phyloP scores from a whole-genome alignment of 176 grass and related monocot genomes.

The Hyparrhenia diplandra region DNA sequence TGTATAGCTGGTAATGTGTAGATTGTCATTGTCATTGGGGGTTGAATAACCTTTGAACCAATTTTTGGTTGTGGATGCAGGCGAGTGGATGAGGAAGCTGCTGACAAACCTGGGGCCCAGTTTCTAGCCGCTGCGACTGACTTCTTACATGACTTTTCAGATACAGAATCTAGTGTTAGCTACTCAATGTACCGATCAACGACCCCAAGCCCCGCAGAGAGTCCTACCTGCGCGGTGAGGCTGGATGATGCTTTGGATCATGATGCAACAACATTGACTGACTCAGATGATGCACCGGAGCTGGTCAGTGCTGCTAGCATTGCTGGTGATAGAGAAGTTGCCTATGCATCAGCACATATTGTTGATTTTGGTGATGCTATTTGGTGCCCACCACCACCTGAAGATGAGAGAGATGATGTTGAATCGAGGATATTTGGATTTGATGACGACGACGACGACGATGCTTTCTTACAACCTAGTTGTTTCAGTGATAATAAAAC shows the following conservation, averaged over 20 bases:
- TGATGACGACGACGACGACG: constrained; percentile 55
- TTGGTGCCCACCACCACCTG: constrained; percentile 53
- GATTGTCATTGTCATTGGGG: not conserved
- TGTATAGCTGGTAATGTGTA: not conserved
- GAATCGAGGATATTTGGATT: constrained; percentile 55
- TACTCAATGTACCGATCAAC: constrained; percentile 46
- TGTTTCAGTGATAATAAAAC: constrained; percentile 23
- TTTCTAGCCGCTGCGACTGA: constrained; percentile 46
- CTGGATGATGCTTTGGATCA: constrained; percentile 35
- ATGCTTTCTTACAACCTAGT: constrained; percentile 28
- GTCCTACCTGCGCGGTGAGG: constrained; percentile 42
- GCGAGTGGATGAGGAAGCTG: constrained; percentile 45
- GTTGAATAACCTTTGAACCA: not conserved
- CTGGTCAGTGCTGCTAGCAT: not conserved
- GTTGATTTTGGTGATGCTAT: constrained; percentile 52
- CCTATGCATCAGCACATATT: not conserved
- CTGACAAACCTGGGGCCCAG: constrained; percentile 41
- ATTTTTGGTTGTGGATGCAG: constrained; percentile 36
- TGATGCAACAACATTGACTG: not conserved
- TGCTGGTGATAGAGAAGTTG: not conserved
- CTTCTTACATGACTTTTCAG: constrained; percentile 63
- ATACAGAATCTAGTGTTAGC: constrained; percentile 75
- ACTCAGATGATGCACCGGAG: constrained; percentile 31
- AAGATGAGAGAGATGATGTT: constrained; percentile 57
- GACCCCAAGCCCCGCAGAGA: constrained; percentile 57